Evolutionary conservation across 1,139 yeast genomes (phyloP).

Genomic region (Kodamaea alishanica): DNA sequence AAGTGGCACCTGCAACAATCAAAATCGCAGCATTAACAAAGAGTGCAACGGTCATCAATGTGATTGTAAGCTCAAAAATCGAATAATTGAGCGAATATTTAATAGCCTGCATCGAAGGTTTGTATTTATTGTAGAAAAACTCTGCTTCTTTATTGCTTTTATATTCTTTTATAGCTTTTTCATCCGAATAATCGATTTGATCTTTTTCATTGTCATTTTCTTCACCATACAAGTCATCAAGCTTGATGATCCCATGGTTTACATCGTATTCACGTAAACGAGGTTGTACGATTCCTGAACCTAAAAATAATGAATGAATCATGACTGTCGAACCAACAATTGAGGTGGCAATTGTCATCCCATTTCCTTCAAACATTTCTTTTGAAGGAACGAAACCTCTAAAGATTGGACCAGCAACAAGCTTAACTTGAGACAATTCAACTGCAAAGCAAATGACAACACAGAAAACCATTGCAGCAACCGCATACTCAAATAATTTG

Average conservation of each 20-base stretch:
- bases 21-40: constrained; percentile 73
- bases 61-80: constrained; percentile 59
- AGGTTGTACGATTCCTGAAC: constrained; percentile 74
- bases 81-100: constrained; percentile 63
- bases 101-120: constrained; percentile 65
- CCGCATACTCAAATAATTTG: constrained; percentile 61
- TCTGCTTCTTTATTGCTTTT: constrained; percentile 12
- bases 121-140: constrained; percentile 38
- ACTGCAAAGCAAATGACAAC: constrained; percentile 72
- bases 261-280: constrained; percentile 61
- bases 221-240: constrained; percentile 19
- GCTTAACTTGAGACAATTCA: constrained; percentile 56
- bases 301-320: constrained; percentile 76
- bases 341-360: constrained; percentile 72
- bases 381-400: constrained; percentile 70
- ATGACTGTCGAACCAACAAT: constrained; percentile 80
- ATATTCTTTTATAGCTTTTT: constrained; percentile 4
- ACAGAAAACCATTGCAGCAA: constrained; percentile 61
- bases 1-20: constrained; percentile 69
- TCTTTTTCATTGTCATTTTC: constrained; percentile 11
- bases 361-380: constrained; percentile 58
- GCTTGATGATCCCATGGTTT: constrained; percentile 36
- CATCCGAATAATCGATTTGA: constrained; percentile 8
- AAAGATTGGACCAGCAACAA: constrained; percentile 48
- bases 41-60: constrained; percentile 66